Conservation (phyloP, 805 yeast genomes). For the Helenozyma baotianmanensis region DNA sequence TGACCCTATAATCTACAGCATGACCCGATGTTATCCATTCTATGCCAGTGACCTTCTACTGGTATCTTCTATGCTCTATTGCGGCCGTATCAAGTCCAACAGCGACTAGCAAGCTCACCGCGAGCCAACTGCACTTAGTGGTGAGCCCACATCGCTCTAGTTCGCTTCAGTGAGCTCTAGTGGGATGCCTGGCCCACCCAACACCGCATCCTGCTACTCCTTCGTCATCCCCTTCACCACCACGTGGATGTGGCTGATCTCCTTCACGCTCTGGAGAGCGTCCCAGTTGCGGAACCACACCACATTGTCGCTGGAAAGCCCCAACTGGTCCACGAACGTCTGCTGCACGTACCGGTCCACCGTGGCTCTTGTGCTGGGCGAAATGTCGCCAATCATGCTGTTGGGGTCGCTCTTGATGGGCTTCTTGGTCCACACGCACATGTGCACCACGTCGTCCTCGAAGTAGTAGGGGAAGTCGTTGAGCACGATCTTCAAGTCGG, state of each 20-base stretch:
- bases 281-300: conserved; percentile 75
- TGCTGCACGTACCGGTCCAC: conserved; percentile 44
- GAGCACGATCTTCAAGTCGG: conserved; percentile 42
- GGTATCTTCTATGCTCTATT: too few relatives aligned
- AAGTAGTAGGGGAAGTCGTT: conserved; percentile 71
- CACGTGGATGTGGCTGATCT: conserved; percentile 69
- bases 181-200: conserved; percentile 8
- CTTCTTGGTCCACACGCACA: conserved; percentile 65
- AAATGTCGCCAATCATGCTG: conserved; percentile 49
- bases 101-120: too few relatives aligned
- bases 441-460: conserved; percentile 46
- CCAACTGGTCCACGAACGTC: conserved; percentile 47
- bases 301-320: conserved; percentile 34
- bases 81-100: too few relatives aligned
- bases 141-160: too few relatives aligned
- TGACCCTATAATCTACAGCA: too few relatives aligned
- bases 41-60: neutral
- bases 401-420: conserved; percentile 48
- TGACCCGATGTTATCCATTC: neutral
- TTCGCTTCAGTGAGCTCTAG: too few relatives aligned
- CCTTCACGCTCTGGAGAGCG: conserved; percentile 60
- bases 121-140: too few relatives aligned
- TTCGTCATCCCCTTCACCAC: conserved; percentile 40
- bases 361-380: conserved; percentile 32
- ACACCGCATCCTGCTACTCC: conserved; percentile 12